Evolutionary conservation across 176 grass and related monocot species (phyloP).

Genomic region (Chrysopogon serrulatus): DNA sequence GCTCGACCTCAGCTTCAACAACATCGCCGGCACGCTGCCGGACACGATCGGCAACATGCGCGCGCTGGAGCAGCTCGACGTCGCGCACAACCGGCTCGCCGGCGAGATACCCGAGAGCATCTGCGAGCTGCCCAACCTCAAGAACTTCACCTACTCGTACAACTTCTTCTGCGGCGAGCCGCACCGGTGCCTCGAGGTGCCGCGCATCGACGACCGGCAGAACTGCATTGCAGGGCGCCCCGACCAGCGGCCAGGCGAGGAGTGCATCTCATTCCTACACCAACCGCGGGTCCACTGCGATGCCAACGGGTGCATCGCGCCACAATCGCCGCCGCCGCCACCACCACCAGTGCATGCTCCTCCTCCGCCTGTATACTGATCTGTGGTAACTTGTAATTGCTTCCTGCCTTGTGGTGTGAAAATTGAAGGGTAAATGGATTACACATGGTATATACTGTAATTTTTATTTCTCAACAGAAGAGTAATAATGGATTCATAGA

Average conservation of each 20-base stretch:
- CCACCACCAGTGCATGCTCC: slow-evolving; percentile 32
- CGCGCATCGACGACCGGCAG: slow-evolving; percentile 53
- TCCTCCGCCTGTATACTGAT: slow-evolving; percentile 50
- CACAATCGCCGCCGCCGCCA: neutral
- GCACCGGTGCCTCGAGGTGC: slow-evolving; percentile 56
- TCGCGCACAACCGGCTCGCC: slow-evolving; percentile 68
- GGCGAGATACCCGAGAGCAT: slow-evolving; percentile 68
- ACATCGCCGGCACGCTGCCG: slow-evolving; percentile 58
- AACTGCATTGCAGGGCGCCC: slow-evolving; percentile 81
- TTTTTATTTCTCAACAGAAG: slow-evolving; percentile 32
- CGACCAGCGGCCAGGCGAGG: slow-evolving; percentile 55
- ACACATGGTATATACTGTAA: slow-evolving; percentile 41
- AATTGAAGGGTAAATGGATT: slow-evolving; percentile 20
- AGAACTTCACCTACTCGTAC: slow-evolving; percentile 88
- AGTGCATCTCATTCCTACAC: slow-evolving; percentile 68
- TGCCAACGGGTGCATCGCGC: slow-evolving; percentile 52
- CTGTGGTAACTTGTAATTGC: slow-evolving; percentile 10
- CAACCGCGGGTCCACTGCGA: slow-evolving; percentile 54
- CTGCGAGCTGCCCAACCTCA: slow-evolving; percentile 62
- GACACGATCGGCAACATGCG: slow-evolving; percentile 60
- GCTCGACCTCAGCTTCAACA: slow-evolving; percentile 87
- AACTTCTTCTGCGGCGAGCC: slow-evolving; percentile 86
- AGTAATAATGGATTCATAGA: slow-evolving; percentile 32
- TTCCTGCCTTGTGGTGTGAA: slow-evolving; percentile 31
- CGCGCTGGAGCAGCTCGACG: slow-evolving; percentile 71